Evolutionary conservation across 2,329 filamentous ascomycete genomes (phyloP), one percentile per base, ranked within the genome.

Genomic region (Calonectria pauciramosa): DNA sequence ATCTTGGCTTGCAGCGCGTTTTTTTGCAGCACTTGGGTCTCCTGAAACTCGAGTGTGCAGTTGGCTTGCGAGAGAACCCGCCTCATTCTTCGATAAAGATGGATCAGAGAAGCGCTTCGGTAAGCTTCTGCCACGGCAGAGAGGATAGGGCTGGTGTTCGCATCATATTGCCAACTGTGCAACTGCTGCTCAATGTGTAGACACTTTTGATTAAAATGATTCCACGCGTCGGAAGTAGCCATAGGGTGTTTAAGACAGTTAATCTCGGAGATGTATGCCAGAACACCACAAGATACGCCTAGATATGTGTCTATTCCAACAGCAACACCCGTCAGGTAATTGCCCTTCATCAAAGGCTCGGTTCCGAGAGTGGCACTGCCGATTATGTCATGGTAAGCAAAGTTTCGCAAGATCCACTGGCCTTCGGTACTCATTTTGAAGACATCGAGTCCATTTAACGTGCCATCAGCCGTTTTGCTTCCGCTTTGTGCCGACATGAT

Each of bases 301-400:
- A 73, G 16, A 13, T 51, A 73, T 14, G 41, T 73, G 13, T 73
- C 65, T 6, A 73, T 32, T 14, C 34, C 54, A 64, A 52, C 65
- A 3, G 56, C 32, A 2, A 69, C 52, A 13, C 65, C 71, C 6
- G 44, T 32, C 7, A 73, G 23, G 30, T 73, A 73, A 36, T 44
- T 30, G 1, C 32, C 26, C 3, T 36, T 38, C 6, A 73, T 47
- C 23, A 73, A 26, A 23, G 71, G 71, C 28, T 54, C 30, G 6
- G 20, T 65, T 32, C 66, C 20, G 11, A 65, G 44, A 10, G 71
- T 73, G 7, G 64, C 36, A 34, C 71, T 73, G 10, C 71, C 71
- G n/a, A 73, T 69, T 5, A 73, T 69, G 8, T 69, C 71, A 49
- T 73, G 71, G 38, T 64, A 73, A 11, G 71, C 71, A 49, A 64